Evolutionary conservation across 768 basidiomycete species (phyloP), one percentile per base, ranked within the genome.

Genomic region (Peribolospora kevripleyi): DNA sequence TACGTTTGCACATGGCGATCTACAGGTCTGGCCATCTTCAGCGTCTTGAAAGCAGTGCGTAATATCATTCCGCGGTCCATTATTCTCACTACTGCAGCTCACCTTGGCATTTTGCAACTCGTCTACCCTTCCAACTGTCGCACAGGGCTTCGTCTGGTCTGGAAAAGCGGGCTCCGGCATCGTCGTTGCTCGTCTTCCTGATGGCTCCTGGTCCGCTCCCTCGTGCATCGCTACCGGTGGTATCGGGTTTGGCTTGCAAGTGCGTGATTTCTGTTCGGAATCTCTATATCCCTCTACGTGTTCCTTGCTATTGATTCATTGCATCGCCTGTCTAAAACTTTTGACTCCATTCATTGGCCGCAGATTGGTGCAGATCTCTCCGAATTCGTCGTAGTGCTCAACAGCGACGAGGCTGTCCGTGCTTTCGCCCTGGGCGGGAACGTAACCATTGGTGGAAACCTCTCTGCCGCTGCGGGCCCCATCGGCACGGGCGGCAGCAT

Each of bases 191-290:
- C 80, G 87, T 9, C 75, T 90, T 48, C 82, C 84, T 7, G 88
- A 95, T 63, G 91, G 91, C 61, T 87, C 85, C 7, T 93, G 58
- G 58, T 86, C 83, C 50, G 91, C 91, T 1, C 91, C 91, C 3
- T 87, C 84, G 36, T 95, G 90, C 70, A 91, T 97, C 64, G 90
- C 84, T 40, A 97, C 88, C 0, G 90, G 84, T 13, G 91, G 91
- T 42, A 75, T 90, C 8, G 86, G 87, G 11, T 86, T 86, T 82
- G 86, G 86, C 41, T 78, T 90, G 47, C 25, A 25, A 25, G 25
- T 25, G 25, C 25, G 25, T 25, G 25, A 25, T 25, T 25, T n/a
- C n/a, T 25, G 25, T 25, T 25, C 25, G 25, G 25, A 25, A 25
- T 25, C 25, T 25, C 25, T 25, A 25, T 1, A 25, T 25, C 25